Conservation (phyloP, 1,139 yeast genomes). For the Hyphopichia buzzinii region DNA sequence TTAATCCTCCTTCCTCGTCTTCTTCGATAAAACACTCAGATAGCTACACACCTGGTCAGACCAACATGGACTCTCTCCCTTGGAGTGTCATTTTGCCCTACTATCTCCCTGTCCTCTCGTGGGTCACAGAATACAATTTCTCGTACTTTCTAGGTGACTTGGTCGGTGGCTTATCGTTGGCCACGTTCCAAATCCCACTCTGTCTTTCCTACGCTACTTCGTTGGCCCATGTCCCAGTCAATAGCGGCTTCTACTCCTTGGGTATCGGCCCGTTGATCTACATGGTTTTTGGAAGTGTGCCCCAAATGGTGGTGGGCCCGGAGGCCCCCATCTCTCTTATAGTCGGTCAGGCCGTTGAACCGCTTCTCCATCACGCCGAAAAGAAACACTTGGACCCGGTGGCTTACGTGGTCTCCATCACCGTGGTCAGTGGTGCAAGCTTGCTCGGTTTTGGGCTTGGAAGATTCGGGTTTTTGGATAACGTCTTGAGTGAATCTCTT, state of each 20-base stretch:
- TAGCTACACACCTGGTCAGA: slow-evolving; percentile 5
- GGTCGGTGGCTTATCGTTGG: slow-evolving; percentile 82
- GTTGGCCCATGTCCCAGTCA: slow-evolving; percentile 85
- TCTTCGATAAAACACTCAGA: not conserved
- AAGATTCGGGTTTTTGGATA: slow-evolving; percentile 85
- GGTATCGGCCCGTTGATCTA: slow-evolving; percentile 84
- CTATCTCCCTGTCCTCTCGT: slow-evolving; percentile 77
- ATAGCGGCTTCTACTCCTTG: slow-evolving; percentile 79
- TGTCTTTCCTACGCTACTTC: slow-evolving; percentile 88
- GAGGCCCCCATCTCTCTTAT: slow-evolving; percentile 91
- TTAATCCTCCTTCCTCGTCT: not conserved
- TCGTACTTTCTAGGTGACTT: slow-evolving; percentile 67
- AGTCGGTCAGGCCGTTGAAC: slow-evolving; percentile 89
- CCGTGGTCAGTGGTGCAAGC: slow-evolving; percentile 75
- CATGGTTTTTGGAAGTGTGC: slow-evolving; percentile 84
- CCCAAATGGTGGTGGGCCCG: slow-evolving; percentile 96
- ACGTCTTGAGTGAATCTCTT: slow-evolving; percentile 78
- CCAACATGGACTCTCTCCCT: slow-evolving; percentile 4
- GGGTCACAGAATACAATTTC: slow-evolving; percentile 66
- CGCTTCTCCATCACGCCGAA: slow-evolving; percentile 51
- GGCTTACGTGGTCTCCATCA: slow-evolving; percentile 68
- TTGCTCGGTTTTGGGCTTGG: slow-evolving; percentile 76
- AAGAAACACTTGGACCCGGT: slow-evolving; percentile 49
- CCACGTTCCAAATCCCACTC: slow-evolving; percentile 89
- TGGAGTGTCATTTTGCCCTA: slow-evolving; percentile 43